Conservation (phyloP, 345 rosid species). For the Salix arbutifolia region DNA sequence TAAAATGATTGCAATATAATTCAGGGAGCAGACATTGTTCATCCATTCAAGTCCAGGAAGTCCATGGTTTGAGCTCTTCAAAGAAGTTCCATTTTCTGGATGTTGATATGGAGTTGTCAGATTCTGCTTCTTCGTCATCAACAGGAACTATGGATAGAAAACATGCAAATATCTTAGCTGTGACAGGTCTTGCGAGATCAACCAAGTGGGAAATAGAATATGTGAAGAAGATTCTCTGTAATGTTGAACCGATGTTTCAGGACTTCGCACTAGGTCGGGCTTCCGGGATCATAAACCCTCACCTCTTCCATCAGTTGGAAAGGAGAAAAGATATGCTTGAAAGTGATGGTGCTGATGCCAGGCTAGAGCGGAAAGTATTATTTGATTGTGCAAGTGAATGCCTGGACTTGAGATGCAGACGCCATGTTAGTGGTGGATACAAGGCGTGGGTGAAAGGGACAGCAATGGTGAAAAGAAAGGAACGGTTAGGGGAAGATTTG, state of each 20-base stretch:
- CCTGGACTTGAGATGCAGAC: conserved; percentile 55
- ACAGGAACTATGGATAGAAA: conserved; percentile 29
- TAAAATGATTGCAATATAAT: conserved; percentile 9
- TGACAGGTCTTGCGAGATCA: conserved; percentile 21
- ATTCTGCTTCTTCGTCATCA: conserved; percentile 65
- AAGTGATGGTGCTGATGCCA: conserved; percentile 22
- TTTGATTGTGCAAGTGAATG: conserved; percentile 76
- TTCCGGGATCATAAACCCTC: conserved; percentile 46
- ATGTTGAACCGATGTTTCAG: conserved; percentile 58
- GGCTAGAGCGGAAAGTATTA: conserved; percentile 50
- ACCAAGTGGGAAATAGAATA: conserved; percentile 62
- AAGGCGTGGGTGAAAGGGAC: conserved; percentile 51
- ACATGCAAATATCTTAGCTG: conserved; percentile 5
- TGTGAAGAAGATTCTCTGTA: conserved; percentile 52
- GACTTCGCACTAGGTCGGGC: conserved; percentile 55
- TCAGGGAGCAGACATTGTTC: conserved; percentile 54
- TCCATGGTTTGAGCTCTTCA: conserved; percentile 36
- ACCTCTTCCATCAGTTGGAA: conserved; percentile 68
- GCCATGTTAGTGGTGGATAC: conserved; percentile 49
- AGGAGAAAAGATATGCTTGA: conserved; percentile 29
- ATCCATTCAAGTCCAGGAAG: conserved; percentile 49
- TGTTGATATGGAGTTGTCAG: conserved; percentile 51
- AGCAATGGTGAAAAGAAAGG: conserved; percentile 47
- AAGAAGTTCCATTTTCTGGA: conserved; percentile 38
- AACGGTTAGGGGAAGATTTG: conserved; percentile 59